phyloP scores from a whole-genome alignment of 1,284 basidiomycete genomes.

The Malassezia furfur region DNA sequence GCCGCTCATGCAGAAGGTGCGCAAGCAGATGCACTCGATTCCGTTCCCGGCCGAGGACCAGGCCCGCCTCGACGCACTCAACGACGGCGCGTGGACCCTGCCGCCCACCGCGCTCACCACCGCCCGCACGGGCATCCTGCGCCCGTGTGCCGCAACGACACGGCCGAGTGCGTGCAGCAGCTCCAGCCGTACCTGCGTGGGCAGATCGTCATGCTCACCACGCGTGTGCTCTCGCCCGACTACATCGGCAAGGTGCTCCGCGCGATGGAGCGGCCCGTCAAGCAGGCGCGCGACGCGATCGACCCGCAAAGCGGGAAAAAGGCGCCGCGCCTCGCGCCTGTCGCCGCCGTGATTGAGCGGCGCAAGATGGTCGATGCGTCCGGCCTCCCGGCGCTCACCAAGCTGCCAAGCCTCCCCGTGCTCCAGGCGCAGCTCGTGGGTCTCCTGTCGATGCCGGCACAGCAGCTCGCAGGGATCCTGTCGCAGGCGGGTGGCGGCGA shows the following conservation, averaged over 20 bases:
- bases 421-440: slow-evolving; percentile 42
- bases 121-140: slow-evolving; percentile 15
- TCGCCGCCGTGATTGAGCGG: slow-evolving; percentile 11
- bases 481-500: slow-evolving; percentile 30
- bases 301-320: slow-evolving; percentile 10
- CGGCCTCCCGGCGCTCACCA: slow-evolving; percentile 10
- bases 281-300: neutral
- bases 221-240: slow-evolving; percentile 15
- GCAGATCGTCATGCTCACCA: slow-evolving; percentile 7
- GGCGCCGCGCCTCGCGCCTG: slow-evolving; percentile 6
- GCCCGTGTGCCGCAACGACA: slow-evolving; percentile 11
- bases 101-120: slow-evolving; percentile 1
- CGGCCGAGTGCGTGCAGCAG: neutral
- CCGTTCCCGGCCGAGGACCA: slow-evolving; percentile 2
- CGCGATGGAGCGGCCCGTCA: slow-evolving; percentile 11
- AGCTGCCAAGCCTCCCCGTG: slow-evolving; percentile 14
- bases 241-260: slow-evolving; percentile 17
- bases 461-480: slow-evolving; percentile 35
- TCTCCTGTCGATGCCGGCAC: slow-evolving; percentile 30
- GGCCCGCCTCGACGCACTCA: neutral
- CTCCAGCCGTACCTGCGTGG: slow-evolving; percentile 9
- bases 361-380: slow-evolving; percentile 4
- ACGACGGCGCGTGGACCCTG: slow-evolving; percentile 8
- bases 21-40: slow-evolving; percentile 1
- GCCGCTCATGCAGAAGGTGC: slow-evolving; percentile 8